These are phyloP conservation scores for Chlorociboria aeruginascens DNA, from an alignment of 495 filamentous ascomycete genomes.

Conservation along the genomic window DNA sequence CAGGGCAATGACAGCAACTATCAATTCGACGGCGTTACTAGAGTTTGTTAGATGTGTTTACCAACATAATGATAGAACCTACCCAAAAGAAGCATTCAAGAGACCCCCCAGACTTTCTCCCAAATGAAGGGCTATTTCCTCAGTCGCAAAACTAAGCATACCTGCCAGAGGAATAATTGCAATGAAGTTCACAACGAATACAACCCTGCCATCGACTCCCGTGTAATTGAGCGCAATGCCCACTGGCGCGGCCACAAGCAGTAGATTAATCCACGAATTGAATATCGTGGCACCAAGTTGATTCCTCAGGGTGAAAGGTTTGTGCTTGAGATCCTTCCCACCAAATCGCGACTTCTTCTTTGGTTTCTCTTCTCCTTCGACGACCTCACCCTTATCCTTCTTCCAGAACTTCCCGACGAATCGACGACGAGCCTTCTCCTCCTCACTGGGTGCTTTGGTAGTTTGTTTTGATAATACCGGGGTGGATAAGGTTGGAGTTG, in stretches of 20 bases:
- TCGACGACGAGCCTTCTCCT: slow-evolving; percentile 6
- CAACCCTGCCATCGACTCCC: slow-evolving; percentile 30
- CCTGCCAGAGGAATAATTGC: slow-evolving; percentile 86
- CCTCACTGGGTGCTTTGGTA: not conserved
- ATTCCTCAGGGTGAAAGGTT: slow-evolving; percentile 48
- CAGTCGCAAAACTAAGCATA: slow-evolving; percentile 80
- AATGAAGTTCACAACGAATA: slow-evolving; percentile 84
- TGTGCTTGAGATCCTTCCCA: slow-evolving; percentile 26
- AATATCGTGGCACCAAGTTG: slow-evolving; percentile 63
- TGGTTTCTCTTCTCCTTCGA: slow-evolving; percentile 24
- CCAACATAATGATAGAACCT: slow-evolving; percentile 17
- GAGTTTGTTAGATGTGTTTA: slow-evolving; percentile 4
- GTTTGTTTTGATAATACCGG: no score
- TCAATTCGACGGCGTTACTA: slow-evolving; percentile 85
- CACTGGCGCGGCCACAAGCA: slow-evolving; percentile 66
- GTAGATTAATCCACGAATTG: slow-evolving; percentile 73
- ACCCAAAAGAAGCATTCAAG: slow-evolving; percentile 83
- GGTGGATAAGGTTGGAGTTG: no score
- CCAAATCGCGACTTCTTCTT: slow-evolving; percentile 24
- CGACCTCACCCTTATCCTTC: not conserved
- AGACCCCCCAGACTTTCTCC: slow-evolving; percentile 81
- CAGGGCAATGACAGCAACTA: slow-evolving; percentile 78
- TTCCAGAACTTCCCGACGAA: slow-evolving; percentile 2
- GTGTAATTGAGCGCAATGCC: slow-evolving; percentile 65
- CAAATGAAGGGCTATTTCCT: slow-evolving; percentile 72